phyloP scores from a whole-genome alignment of 1,284 basidiomycete species.

The Pholiota adiposa region DNA sequence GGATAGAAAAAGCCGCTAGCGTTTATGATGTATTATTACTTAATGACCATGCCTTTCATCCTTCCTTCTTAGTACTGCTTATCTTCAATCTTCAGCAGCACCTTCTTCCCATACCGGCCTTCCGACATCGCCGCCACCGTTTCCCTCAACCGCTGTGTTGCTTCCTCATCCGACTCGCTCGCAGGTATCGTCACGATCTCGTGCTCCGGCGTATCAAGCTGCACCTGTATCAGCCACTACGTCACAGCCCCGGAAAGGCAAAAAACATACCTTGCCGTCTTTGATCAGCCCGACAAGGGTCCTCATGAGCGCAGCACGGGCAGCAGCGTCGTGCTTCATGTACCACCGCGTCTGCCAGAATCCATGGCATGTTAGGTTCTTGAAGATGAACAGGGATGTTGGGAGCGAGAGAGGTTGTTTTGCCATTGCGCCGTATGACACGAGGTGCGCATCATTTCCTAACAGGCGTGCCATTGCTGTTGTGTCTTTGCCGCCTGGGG shows the following conservation, averaged over 20 bases:
- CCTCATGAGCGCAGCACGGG: conserved; percentile 54
- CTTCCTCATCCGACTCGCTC: conserved; percentile 55
- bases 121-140: conserved; percentile 50
- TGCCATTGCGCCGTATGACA: conserved; percentile 91
- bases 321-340: conserved; percentile 39
- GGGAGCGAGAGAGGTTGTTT: conserved; percentile 80
- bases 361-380: conserved; percentile 70
- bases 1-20: conserved; percentile 81
- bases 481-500: conserved; percentile 68
- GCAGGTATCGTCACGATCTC: conserved; percentile 62
- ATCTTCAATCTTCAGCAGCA: conserved; percentile 60
- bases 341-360: conserved; percentile 86
- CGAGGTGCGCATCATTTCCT: conserved; percentile 67
- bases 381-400: conserved; percentile 83
- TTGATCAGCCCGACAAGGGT: conserved; percentile 56
- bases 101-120: conserved; percentile 72
- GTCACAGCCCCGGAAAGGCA: background rate
- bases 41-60: conserved; percentile 12
- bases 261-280: conserved; percentile 53
- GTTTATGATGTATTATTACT: conserved; percentile 14
- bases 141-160: conserved; percentile 50
- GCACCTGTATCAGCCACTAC: conserved; percentile 1
- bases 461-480: conserved; percentile 70
- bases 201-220: conserved; percentile 71
- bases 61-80: background rate